A percentile compares a stretch with the other conserved stretches of the same genome.
phyloP scores from a whole-genome alignment of 1,284 basidiomycete species.

The Rhodotorula sp. region DNA sequence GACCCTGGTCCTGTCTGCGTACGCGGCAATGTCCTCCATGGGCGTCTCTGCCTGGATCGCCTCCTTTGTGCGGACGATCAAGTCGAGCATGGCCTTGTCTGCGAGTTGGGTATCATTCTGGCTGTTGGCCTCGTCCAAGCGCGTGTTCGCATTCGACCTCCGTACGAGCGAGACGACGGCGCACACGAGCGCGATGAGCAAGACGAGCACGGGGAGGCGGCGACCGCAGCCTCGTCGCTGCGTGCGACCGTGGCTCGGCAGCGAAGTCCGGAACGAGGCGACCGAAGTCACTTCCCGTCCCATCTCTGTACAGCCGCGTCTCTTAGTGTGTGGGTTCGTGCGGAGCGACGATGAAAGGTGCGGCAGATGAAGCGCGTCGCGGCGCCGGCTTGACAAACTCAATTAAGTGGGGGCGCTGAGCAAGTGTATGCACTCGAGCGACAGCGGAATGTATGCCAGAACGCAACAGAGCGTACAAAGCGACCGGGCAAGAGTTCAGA shows the following conservation, averaged over 20 bases:
- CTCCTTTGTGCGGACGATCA: conserved; percentile 69
- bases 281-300: conserved; percentile 10
- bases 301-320: not conserved
- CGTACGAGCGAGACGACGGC: conserved; percentile 17
- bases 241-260: not conserved
- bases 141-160: not conserved
- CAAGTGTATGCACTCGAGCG: too few species aligned
- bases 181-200: conserved; percentile 10
- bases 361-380: too few species aligned
- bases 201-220: conserved; percentile 8
- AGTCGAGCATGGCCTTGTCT: conserved; percentile 53
- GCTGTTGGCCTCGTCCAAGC: not conserved
- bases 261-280: conserved; percentile 9
- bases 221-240: not conserved
- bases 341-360: not conserved
- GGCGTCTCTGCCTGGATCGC: conserved; percentile 63
- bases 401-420: not conserved
- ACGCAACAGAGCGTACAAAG: too few species aligned
- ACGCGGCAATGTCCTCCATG: conserved; percentile 14
- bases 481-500: too few species aligned
- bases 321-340: too few species aligned
- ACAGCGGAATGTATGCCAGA: too few species aligned
- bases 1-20: conserved; percentile 27
- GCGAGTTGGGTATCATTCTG: conserved; percentile 11
- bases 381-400: too few species aligned